These are phyloP conservation scores for Monosporascus sp. DNA, from an alignment of 2,329 filamentous ascomycete species.

Conservation along the genomic window DNA sequence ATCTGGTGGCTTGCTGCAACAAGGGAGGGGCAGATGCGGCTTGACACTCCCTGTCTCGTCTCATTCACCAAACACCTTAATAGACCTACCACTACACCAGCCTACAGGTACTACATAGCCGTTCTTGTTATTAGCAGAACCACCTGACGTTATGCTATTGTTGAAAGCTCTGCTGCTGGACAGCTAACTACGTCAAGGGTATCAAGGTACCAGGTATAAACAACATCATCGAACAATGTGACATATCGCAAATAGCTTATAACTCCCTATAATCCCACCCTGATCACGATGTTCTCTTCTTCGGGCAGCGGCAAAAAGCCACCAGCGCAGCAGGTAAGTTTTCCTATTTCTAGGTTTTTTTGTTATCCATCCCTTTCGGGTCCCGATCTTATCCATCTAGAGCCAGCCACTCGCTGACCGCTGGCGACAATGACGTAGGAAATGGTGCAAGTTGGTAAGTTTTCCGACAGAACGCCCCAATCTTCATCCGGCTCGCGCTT, in stretches of 20 bases:
- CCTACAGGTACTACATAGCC: too few relatives aligned
- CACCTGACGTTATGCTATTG: too few relatives aligned
- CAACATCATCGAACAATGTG: neutral
- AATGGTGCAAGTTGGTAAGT: slow-evolving; percentile 98
- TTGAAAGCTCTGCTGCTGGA: neutral
- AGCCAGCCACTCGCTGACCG: slow-evolving; percentile 5
- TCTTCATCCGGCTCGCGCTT: too few relatives aligned
- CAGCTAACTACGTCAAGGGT: neutral
- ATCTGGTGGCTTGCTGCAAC: too few relatives aligned
- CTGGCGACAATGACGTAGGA: slow-evolving; percentile 58
- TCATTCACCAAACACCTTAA: too few relatives aligned
- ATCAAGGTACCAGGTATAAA: neutral
- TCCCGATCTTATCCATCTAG: slow-evolving; percentile 31
- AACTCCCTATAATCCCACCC: neutral
- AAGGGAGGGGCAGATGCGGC: too few relatives aligned
- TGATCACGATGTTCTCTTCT: slow-evolving; percentile 57
- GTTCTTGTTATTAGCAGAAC: too few relatives aligned
- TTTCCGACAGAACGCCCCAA: neutral
- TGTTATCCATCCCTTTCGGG: slow-evolving; percentile 9
- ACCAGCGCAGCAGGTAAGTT: slow-evolving; percentile 60
- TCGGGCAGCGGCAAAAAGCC: slow-evolving; percentile 65
- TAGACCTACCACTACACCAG: too few relatives aligned
- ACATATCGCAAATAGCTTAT: neutral
- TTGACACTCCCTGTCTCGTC: too few relatives aligned
- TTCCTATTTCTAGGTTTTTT: slow-evolving; percentile 1